These are phyloP conservation scores for Draba incana DNA, from an alignment of 345 rosid genomes.

Conservation along the genomic window DNA sequence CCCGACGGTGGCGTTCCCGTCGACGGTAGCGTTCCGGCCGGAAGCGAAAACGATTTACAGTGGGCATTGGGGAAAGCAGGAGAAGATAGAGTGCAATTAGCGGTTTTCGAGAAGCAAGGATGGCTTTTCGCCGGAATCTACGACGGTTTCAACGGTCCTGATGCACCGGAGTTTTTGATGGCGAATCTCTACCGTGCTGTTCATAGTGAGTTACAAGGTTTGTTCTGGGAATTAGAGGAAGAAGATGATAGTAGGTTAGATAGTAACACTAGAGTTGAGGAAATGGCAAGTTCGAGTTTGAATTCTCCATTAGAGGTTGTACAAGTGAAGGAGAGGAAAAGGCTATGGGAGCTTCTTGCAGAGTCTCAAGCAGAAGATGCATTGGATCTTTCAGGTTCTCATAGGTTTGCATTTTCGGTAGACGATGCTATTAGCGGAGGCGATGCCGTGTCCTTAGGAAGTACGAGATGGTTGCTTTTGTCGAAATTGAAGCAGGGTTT, in stretches of 20 bases:
- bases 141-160: slow-evolving; percentile 98
- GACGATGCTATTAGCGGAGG: slow-evolving; percentile 78
- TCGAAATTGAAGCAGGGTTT: slow-evolving; percentile 87
- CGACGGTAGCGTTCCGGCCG: slow-evolving; percentile 34
- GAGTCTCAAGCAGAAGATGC: slow-evolving; percentile 88
- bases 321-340: slow-evolving; percentile 53
- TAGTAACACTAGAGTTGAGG: slow-evolving; percentile 15
- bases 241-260: slow-evolving; percentile 36
- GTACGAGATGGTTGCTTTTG: slow-evolving; percentile 79
- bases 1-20: not conserved
- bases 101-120: slow-evolving; percentile 95
- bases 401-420: slow-evolving; percentile 86
- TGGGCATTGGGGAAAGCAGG: slow-evolving; percentile 99
- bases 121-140: slow-evolving; percentile 97
- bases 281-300: slow-evolving; percentile 44
- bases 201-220: slow-evolving; percentile 77
- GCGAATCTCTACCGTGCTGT: slow-evolving; percentile 94
- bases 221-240: slow-evolving; percentile 85
- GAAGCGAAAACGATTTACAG: slow-evolving; percentile 64
- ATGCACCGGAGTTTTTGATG: slow-evolving; percentile 97
- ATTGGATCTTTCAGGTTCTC: slow-evolving; percentile 93
- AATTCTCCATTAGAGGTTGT: slow-evolving; percentile 62
- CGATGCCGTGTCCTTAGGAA: slow-evolving; percentile 65
- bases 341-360: slow-evolving; percentile 82
- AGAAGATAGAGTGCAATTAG: slow-evolving; percentile 96